phyloP scores from a whole-genome alignment of 495 filamentous ascomycete genomes.

The Hypoxylon subgilvum region DNA sequence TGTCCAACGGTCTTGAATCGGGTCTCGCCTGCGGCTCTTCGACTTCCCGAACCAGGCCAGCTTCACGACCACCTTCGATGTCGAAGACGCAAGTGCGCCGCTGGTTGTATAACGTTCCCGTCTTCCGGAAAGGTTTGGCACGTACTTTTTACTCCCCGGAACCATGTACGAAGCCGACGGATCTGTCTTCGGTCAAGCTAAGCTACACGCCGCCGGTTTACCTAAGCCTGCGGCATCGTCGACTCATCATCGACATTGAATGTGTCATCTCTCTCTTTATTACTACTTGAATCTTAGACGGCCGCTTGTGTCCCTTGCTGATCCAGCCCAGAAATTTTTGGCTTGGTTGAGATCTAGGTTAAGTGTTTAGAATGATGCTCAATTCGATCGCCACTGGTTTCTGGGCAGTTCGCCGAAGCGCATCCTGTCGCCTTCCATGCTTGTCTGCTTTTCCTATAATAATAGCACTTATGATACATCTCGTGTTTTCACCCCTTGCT shows the following conservation, averaged over 20 bases:
- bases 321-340: slow-evolving; percentile 26
- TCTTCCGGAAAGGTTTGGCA: slow-evolving; percentile 26
- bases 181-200: slow-evolving; percentile 30
- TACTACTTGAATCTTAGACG: slow-evolving; percentile 30
- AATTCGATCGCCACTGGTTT: not conserved
- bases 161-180: slow-evolving; percentile 21
- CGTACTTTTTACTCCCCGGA: slow-evolving; percentile 12
- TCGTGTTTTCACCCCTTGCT: slow-evolving; percentile 6
- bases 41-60: slow-evolving; percentile 18
- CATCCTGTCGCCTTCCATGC: slow-evolving; percentile 9
- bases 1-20: slow-evolving; percentile 36
- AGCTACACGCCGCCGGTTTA: slow-evolving; percentile 21
- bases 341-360: slow-evolving; percentile 9
- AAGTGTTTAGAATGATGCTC: slow-evolving; percentile 21
- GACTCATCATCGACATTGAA: slow-evolving; percentile 15
- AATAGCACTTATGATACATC: slow-evolving; percentile 21
- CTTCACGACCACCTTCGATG: not conserved
- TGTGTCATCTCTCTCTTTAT: slow-evolving; percentile 11
- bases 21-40: slow-evolving; percentile 30
- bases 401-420: slow-evolving; percentile 1
- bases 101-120: slow-evolving; percentile 17
- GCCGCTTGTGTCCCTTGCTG: slow-evolving; percentile 8
- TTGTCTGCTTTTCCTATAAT: slow-evolving; percentile 5
- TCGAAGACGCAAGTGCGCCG: slow-evolving; percentile 15
- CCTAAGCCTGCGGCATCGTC: slow-evolving; percentile 15